Percentiles rank a stretch among this genome's conserved stretches.
These are phyloP conservation scores for Halophytophthora polymorphica DNA, from an alignment of 352 stramenopile species.

Conservation along the genomic window DNA sequence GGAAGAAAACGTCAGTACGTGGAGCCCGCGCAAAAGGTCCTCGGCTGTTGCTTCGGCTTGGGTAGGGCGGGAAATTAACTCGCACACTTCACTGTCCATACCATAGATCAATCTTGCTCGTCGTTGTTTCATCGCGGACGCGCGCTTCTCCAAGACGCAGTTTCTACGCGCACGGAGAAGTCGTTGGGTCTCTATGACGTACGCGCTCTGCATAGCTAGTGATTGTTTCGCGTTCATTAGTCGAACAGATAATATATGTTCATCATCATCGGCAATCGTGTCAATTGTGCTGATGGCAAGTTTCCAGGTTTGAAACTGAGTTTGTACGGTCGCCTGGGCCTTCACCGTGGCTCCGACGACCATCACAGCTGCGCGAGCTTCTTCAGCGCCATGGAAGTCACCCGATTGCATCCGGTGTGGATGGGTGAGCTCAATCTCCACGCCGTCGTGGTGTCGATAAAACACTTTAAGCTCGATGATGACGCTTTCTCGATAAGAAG, in stretches of 20 bases:
- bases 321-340: not conserved
- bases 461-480: constrained; percentile 5
- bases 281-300: constrained; percentile 8
- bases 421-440: constrained; percentile 9
- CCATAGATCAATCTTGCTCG: not conserved
- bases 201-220: constrained; percentile 11
- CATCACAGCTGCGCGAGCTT: not conserved
- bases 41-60: not conserved
- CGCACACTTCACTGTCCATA: constrained; percentile 6
- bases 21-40: constrained; percentile 7
- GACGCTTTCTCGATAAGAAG: constrained; percentile 15
- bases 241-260: not conserved
- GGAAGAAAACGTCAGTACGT: constrained; percentile 3
- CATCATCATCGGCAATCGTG: not conserved
- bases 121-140: not conserved
- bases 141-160: not conserved
- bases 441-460: constrained; percentile 9
- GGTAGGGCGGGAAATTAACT: constrained; percentile 8
- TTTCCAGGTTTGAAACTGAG: constrained; percentile 18
- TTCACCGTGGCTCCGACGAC: constrained; percentile 9
- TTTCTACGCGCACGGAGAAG: constrained; percentile 8
- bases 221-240: constrained; percentile 5
- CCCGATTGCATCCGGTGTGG: not conserved
- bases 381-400: not conserved
- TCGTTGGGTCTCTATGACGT: constrained; percentile 13